Evolutionary conservation across 1,139 yeast species (phyloP), one percentile per base, ranked within the genome.

Genomic region (Yamadazyma friedrichii): DNA sequence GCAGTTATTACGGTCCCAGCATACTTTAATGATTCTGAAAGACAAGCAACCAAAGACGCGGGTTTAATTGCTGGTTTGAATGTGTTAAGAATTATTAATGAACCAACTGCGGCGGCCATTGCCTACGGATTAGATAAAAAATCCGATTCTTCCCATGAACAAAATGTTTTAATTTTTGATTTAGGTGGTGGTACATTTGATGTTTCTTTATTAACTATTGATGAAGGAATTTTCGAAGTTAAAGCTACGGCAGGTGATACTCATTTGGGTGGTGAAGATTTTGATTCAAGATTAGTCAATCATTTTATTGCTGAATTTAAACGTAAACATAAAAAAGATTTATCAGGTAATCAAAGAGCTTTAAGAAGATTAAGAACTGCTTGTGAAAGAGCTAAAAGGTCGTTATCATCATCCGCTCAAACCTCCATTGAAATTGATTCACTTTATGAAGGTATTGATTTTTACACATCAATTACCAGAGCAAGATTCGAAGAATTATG

Each of bases 161-260:
- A 88, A 76, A 84, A 88, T 64, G 93, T 89, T 44, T 79, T 89
- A 62, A 88, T 89, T 59, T 89, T 88, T 70, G 97, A 89, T 70
- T 78, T 89, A 62, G 97, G 97, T 80, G 97, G 97, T 76, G 97
- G 97, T 79, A 89, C 97, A 58, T 89, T 89, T 70, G 97, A 89
- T 86, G 97, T 89, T 43, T 89, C 97, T 29, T 76, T 89, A 54
- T 77, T 89, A 56, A 84, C 93, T 42, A 89, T 89, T 64, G 95
- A 89, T 68, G 96, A 88, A 51, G 97, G 96, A 78, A 86, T 89
- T 55, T 89, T 89, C 67, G 95, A 88, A 70, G 97, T 89, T 59
- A 88, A 88, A 79, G 91, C 97, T 49, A 89, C 97, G 55, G 96
- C 96, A 44, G 97, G 97, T 84, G 96, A 89, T 74, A 89, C 97